These are phyloP conservation scores for Actinidia arguta DNA, from an alignment of 179 eudicot genomes.

Conservation along the genomic window DNA sequence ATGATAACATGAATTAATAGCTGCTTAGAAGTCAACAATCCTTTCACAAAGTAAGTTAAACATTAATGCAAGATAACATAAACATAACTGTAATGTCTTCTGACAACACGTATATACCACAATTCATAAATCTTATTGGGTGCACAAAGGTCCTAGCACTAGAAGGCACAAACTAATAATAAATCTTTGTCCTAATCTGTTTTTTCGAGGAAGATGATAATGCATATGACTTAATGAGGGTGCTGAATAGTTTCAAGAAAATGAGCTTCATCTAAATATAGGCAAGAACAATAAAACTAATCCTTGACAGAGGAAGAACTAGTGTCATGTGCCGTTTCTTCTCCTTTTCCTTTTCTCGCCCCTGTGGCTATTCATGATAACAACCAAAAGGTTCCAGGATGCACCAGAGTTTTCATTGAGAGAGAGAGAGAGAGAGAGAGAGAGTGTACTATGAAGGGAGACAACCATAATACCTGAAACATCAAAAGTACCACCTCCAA, in stretches of 20 bases:
- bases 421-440: not conserved
- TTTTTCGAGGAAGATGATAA: not conserved
- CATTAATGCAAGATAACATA: not conserved
- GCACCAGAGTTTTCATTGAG: not conserved
- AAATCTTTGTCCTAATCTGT: not conserved
- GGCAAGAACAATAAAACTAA: not conserved
- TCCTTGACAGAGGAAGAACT: not conserved
- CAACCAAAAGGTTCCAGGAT: not conserved
- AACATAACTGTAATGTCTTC: not conserved
- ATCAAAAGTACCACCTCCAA: conserved; percentile 99
- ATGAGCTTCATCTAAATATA: not conserved
- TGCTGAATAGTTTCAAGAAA: not conserved
- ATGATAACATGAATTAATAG: not conserved
- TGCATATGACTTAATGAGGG: not conserved
- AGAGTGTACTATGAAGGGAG: not conserved
- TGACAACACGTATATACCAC: not conserved
- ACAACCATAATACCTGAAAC: conserved; percentile 75
- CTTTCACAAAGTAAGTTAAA: not conserved
- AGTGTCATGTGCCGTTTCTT: not conserved
- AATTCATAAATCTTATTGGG: not conserved
- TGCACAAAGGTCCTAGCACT: not conserved
- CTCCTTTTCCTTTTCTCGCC: not conserved
- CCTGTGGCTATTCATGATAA: not conserved
- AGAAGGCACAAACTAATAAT: not conserved
- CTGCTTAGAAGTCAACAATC: not conserved